phyloP scores from a whole-genome alignment of 306 rosid genomes.

The Dalbergia cultrata region DNA sequence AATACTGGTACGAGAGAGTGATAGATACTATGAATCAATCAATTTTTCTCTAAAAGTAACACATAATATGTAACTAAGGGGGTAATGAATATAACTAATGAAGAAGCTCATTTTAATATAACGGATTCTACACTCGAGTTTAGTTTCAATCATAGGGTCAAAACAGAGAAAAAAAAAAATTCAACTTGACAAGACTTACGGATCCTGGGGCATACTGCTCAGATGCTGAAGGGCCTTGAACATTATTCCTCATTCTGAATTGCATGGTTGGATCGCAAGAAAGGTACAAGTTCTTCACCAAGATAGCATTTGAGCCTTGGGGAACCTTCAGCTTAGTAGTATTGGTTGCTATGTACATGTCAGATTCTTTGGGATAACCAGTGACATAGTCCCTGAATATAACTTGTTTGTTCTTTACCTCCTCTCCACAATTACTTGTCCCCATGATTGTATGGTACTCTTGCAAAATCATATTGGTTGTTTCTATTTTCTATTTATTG shows the following conservation, averaged over 20 bases:
- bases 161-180: background rate
- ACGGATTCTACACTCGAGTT: background rate
- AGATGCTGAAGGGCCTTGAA: background rate
- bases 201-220: constrained; percentile 27
- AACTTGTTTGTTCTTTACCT: constrained; percentile 41
- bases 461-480: background rate
- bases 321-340: constrained; percentile 31
- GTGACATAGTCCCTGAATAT: constrained; percentile 38
- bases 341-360: constrained; percentile 17
- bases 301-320: constrained; percentile 33
- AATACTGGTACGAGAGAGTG: no score
- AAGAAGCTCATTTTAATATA: no score
- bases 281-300: constrained; percentile 34
- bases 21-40: no score
- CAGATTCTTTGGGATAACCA: constrained; percentile 46
- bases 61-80: no score
- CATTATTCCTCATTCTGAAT: constrained; percentile 36
- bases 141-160: background rate
- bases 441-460: background rate
- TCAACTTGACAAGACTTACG: background rate
- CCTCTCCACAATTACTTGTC: constrained; percentile 18
- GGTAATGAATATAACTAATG: no score
- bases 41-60: no score
- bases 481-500: constrained; percentile 13
- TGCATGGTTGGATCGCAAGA: constrained; percentile 50